Evolutionary conservation across 345 rosid genomes (phyloP).

Genomic region (Geranium rotundifolium): DNA sequence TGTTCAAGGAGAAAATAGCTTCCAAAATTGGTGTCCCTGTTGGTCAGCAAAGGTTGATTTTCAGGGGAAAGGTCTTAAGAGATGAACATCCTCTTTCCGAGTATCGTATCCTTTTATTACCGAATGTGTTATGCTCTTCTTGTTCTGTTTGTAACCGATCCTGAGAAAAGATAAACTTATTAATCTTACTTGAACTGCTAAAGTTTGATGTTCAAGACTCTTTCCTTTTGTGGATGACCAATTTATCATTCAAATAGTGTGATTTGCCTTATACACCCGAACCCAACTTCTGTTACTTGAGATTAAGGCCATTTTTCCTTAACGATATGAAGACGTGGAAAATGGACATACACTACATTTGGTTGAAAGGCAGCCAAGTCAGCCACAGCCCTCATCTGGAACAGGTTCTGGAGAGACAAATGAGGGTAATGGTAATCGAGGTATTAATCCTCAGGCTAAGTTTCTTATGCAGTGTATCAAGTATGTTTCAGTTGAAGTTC

Average conservation of each 20-base stretch:
- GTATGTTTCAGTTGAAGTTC: constrained; percentile 6
- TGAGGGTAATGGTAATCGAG: constrained; percentile 33
- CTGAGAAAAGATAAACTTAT: background rate
- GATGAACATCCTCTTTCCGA: constrained; percentile 84
- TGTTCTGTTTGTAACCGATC: background rate
- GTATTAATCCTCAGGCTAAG: constrained; percentile 17
- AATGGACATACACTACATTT: constrained; percentile 88
- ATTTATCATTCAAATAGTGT: background rate
- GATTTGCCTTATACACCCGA: background rate
- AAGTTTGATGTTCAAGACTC: no score
- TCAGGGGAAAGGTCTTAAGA: constrained; percentile 81
- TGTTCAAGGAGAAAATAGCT: constrained; percentile 86
- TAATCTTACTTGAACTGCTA: no score
- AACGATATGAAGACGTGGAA: constrained; percentile 64
- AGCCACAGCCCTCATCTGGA: constrained; percentile 41
- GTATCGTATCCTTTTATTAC: constrained; percentile 59
- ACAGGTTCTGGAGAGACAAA: constrained; percentile 41
- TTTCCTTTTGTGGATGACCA: no score
- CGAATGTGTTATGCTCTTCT: background rate
- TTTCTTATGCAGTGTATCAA: constrained; percentile 2
- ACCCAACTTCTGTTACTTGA: constrained; percentile 1
- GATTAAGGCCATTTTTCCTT: constrained; percentile 16
- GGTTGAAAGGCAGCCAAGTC: constrained; percentile 69
- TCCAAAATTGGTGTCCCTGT: constrained; percentile 59
- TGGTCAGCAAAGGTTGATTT: constrained; percentile 83